Conservation (phyloP, 1,139 yeast genomes). For the Candida buenavistaensis region DNA sequence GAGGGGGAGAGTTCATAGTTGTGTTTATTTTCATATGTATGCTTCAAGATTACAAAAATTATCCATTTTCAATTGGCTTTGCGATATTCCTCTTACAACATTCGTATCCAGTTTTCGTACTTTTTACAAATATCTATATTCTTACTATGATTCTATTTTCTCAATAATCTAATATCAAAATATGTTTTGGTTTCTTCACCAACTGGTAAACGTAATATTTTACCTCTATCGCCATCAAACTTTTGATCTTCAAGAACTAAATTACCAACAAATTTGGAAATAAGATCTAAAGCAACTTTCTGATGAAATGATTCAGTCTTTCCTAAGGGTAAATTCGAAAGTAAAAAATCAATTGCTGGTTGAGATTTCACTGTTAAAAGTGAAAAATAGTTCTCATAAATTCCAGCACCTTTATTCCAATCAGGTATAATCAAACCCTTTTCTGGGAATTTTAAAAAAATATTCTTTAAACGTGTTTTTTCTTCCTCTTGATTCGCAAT, state of each 20-base stretch:
- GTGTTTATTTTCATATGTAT: no score
- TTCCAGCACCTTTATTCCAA: conserved; percentile 65
- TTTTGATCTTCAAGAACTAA: conserved; percentile 27
- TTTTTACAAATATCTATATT: conserved; percentile 1
- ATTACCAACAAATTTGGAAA: conserved; percentile 49
- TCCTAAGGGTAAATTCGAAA: conserved; percentile 46
- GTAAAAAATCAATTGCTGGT: conserved; percentile 26
- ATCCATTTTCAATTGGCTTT: no score
- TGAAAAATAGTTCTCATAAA: conserved; percentile 49
- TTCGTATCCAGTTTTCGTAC: no score
- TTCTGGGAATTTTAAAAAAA: conserved; percentile 51
- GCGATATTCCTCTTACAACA: no score
- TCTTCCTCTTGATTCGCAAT: conserved; percentile 44
- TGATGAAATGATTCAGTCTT: conserved; percentile 29
- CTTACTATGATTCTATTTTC: neutral
- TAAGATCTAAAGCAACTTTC: conserved; percentile 52
- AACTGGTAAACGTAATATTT: conserved; percentile 35
- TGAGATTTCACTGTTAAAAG: conserved; percentile 21
- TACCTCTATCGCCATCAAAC: conserved; percentile 19
- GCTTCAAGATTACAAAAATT: no score
- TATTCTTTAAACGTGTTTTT: conserved; percentile 30
- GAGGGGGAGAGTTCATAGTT: no score
- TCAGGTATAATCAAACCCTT: conserved; percentile 40
- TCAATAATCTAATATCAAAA: conserved; percentile 23
- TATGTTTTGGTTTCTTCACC: conserved; percentile 50